A percentile compares a stretch with the other conserved stretches of the same genome.
phyloP scores from a whole-genome alignment of 2,329 filamentous ascomycete genomes.

The Ophiosphaerella herpotricha region DNA sequence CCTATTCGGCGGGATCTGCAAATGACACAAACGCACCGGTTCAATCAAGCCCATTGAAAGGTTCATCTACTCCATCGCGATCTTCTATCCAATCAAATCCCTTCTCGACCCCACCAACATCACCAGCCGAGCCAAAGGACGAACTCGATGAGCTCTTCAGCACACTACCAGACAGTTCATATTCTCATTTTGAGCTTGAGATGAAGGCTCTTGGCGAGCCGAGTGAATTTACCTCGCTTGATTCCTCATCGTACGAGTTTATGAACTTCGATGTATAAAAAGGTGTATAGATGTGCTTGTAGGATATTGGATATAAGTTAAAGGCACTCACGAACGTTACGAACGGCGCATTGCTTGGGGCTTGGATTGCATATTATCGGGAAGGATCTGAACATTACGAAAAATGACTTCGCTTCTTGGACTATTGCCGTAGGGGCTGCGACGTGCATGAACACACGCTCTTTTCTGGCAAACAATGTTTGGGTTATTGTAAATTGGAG shows the following conservation, averaged over 20 bases:
- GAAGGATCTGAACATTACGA: constrained; percentile 15
- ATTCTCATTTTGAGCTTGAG: constrained; percentile 46
- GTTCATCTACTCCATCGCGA: constrained; percentile 37
- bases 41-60: constrained; percentile 34
- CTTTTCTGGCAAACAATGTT: constrained; percentile 13
- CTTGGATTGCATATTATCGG: constrained; percentile 3
- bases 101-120: constrained; percentile 46
- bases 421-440: constrained; percentile 16
- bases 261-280: constrained; percentile 41
- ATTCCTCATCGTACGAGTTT: constrained; percentile 38
- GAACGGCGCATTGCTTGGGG: constrained; percentile 10
- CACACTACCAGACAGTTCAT: constrained; percentile 34
- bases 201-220: constrained; percentile 42
- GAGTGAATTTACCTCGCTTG: constrained; percentile 37
- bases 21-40: constrained; percentile 18
- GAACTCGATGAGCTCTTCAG: constrained; percentile 43
- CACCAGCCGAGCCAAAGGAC: constrained; percentile 39
- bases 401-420: constrained; percentile 24
- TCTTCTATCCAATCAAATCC: constrained; percentile 43
- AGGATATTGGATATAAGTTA: constrained; percentile 31
- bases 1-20: constrained; percentile 31
- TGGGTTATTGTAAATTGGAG: constrained; percentile 10
- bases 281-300: not conserved
- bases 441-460: constrained; percentile 13
- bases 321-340: constrained; percentile 31